A percentile compares a stretch with the other conserved stretches of the same genome.
Evolutionary conservation across 2,329 filamentous ascomycete genomes (phyloP).

Genomic region (Trichoderma lentiforme): DNA sequence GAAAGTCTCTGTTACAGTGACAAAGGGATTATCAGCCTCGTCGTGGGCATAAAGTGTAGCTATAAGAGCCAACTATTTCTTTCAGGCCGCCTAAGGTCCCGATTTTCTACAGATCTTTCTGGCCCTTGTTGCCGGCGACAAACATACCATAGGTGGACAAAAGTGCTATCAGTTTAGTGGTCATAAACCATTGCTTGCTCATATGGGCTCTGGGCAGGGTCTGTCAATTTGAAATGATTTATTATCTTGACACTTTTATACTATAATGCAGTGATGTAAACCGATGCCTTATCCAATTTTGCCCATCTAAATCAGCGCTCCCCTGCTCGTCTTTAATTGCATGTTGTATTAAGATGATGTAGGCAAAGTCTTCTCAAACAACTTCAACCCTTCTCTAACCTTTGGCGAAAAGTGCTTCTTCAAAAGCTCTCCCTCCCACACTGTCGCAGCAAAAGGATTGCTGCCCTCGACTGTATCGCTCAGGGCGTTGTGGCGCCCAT

Average conservation of each 20-base stretch:
- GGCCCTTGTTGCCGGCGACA: neutral
- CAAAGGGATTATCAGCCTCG: neutral
- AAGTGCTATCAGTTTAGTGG: neutral
- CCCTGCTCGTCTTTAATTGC: neutral
- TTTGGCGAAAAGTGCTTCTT: conserved; percentile 81
- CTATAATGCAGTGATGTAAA: neutral
- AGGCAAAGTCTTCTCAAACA: conserved; percentile 64
- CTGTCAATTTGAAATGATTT: neutral
- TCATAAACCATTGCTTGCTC: neutral
- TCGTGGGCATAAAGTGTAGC: neutral
- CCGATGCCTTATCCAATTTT: neutral
- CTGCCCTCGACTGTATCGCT: conserved; percentile 74
- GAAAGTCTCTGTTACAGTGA: neutral
- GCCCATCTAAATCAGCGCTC: conserved; percentile 4
- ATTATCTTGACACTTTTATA: neutral
- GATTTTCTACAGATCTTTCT: neutral
- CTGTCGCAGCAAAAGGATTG: conserved; percentile 84
- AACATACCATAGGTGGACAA: neutral
- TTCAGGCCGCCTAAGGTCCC: neutral
- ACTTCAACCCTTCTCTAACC: conserved; percentile 70
- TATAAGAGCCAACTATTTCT: neutral
- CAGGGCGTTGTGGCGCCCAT: conserved; percentile 77
- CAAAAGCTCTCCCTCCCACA: conserved; percentile 92
- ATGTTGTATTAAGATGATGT: conserved; percentile 23
- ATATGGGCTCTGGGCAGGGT: neutral